Evolutionary conservation across 257 asterid species (phyloP).

Genomic region (Vinca minor): DNA sequence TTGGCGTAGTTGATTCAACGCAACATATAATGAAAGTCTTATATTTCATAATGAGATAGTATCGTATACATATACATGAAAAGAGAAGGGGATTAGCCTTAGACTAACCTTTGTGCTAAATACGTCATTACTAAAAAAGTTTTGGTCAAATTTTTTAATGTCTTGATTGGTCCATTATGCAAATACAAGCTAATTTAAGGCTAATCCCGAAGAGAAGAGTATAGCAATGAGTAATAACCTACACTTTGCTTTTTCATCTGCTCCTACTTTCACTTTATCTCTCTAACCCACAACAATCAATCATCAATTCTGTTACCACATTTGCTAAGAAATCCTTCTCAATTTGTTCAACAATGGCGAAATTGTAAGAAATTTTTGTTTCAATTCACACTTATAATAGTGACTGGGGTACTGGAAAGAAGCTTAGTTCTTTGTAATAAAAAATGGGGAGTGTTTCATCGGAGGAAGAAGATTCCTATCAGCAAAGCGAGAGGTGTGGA

Average conservation of each 20-base stretch:
- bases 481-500: conserved; percentile 66
- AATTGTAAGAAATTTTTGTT: background rate
- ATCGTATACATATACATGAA: too few species aligned
- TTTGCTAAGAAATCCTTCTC: background rate
- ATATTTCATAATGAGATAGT: too few species aligned
- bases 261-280: conserved; percentile 4
- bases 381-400: background rate
- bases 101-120: too few species aligned
- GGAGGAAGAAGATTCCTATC: conserved; percentile 61
- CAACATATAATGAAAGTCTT: too few species aligned
- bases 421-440: conserved; percentile 15
- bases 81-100: too few species aligned
- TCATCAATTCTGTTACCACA: background rate
- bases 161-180: too few species aligned
- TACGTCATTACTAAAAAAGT: too few species aligned
- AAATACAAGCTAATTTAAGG: too few species aligned
- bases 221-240: background rate
- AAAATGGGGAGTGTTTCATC: conserved; percentile 67
- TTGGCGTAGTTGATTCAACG: too few species aligned
- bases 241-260: background rate
- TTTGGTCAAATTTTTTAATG: too few species aligned
- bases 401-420: background rate
- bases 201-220: too few species aligned
- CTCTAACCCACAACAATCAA: conserved; percentile 1
- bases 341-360: background rate